phyloP scores from a whole-genome alignment of 148 eudicot genomes.

The Vaccinium myrtillus region DNA sequence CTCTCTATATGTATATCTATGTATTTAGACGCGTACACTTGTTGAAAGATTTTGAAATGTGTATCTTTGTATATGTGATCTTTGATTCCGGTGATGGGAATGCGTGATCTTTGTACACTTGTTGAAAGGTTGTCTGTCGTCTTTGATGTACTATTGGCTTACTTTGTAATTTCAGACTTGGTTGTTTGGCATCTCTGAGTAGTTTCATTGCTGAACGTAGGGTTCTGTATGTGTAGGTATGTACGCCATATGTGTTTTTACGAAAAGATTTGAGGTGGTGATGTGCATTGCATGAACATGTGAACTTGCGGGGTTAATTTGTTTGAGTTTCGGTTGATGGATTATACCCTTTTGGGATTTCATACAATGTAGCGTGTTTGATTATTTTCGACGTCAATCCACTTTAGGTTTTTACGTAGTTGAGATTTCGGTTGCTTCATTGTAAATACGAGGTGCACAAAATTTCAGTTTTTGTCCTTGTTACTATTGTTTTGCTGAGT shows the following conservation, averaged over 20 bases:
- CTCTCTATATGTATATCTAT: background rate
- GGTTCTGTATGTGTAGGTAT: background rate
- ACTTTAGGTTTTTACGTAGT: background rate
- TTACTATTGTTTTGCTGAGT: background rate
- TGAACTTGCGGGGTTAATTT: background rate
- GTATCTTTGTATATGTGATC: background rate
- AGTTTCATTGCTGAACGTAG: background rate
- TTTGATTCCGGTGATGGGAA: constrained; percentile 2
- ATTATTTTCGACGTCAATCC: background rate
- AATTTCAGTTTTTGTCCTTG: background rate
- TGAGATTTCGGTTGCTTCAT: background rate
- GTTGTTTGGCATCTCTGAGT: background rate
- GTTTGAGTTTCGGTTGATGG: background rate
- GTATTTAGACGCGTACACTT: too few species aligned
- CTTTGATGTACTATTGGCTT: background rate
- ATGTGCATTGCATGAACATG: constrained; percentile 2
- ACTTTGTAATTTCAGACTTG: background rate
- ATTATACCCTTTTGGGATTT: background rate
- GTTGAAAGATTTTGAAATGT: background rate
- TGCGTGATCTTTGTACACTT: too few species aligned
- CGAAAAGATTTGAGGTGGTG: background rate
- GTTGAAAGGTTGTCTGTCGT: background rate
- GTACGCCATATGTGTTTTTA: background rate
- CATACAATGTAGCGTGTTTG: background rate
- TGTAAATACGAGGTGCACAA: too few species aligned